phyloP scores from a whole-genome alignment of 129 eudicot genomes.

The Artemisia annua region DNA sequence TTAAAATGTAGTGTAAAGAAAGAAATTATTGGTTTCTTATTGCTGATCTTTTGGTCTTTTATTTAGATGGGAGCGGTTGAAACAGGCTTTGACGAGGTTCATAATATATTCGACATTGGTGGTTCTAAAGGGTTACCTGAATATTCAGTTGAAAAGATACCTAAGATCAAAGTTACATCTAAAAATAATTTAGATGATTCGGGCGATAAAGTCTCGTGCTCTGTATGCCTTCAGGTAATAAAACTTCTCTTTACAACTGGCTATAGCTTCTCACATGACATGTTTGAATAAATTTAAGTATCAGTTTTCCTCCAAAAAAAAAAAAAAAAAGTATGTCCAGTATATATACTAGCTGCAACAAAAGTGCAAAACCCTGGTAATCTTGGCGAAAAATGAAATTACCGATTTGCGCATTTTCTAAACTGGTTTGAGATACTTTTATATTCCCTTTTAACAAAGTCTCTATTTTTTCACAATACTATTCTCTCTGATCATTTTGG shows the following conservation, averaged over 20 bases:
- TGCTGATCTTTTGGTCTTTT: conserved; percentile 6
- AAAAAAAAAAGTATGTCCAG: no score
- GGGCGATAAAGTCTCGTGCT: conserved; percentile 83
- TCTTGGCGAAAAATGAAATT: not conserved
- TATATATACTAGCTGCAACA: not conserved
- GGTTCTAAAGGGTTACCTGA: conserved; percentile 83
- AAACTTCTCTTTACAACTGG: not conserved
- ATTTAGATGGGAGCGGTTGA: conserved; percentile 99
- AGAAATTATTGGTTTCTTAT: not conserved
- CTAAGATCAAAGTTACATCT: conserved; percentile 66
- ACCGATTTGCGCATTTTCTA: not conserved
- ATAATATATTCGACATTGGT: conserved; percentile 76
- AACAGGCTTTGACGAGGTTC: conserved; percentile 73
- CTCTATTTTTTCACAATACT: no score
- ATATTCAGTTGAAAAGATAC: conserved; percentile 80
- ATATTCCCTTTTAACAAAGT: no score
- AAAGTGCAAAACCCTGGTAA: no score
- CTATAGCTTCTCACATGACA: not conserved
- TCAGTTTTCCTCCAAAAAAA: no score
- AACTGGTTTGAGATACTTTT: no score
- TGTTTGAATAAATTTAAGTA: not conserved
- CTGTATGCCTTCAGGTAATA: conserved; percentile 94
- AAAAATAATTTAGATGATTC: conserved; percentile 74
- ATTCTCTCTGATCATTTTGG: no score
- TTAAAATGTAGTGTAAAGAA: not conserved